Base-by-base conservation (phyloP, 495 filamentous ascomycete species). In the Saxophila tyrrhenica region DNA sequence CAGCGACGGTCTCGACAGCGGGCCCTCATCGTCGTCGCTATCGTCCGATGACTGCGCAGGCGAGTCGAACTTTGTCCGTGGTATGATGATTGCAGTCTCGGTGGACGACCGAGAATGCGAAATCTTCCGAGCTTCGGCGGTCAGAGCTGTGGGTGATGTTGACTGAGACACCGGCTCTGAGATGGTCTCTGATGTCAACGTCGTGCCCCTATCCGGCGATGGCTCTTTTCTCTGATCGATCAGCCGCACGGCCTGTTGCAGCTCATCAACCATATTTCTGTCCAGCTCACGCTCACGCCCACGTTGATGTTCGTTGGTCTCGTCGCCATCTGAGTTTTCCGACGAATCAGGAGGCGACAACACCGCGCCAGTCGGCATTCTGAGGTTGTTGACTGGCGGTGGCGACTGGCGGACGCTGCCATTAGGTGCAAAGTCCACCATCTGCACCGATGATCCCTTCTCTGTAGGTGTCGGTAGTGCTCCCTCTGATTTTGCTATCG, bases 341-440 rank as follows among this genome's bases (percentile, higher is more conserved):
- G 74, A 71, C 11, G 91, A 95, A 52, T 95, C 90, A 0, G 90
- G 90, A 20, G 89, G 89, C 2, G 90, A 94, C 22, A 90, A 83
- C 46, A 94, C 75, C 38, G 88, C 88, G 48, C 84, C 87, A 35
- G 80, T 77, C 29, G 88, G 87, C 66, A 94, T 87, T 39, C 72
- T 68, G 29, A 78, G 77, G 70, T 82, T 78, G 57, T 78, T 86
- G 43, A 85, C 65, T 13, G 87, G 87, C 24, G 86, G 83, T 16
- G 87, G 86, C 21, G 88, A 90, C 65, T 89, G 84, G 53, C 85
- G 80, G 49, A 90, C 74, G 67, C 67, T 70, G 59, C 62, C 62
- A 53, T 62, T 65, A 50, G 61, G 62, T 29, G 60, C 50, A 44
- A 54, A 46, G 60, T 68, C 58, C 13, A 48, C 44, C 11, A 39